phyloP scores from a whole-genome alignment of 169 alveolate genomes.

The Babesia bigemina region DNA sequence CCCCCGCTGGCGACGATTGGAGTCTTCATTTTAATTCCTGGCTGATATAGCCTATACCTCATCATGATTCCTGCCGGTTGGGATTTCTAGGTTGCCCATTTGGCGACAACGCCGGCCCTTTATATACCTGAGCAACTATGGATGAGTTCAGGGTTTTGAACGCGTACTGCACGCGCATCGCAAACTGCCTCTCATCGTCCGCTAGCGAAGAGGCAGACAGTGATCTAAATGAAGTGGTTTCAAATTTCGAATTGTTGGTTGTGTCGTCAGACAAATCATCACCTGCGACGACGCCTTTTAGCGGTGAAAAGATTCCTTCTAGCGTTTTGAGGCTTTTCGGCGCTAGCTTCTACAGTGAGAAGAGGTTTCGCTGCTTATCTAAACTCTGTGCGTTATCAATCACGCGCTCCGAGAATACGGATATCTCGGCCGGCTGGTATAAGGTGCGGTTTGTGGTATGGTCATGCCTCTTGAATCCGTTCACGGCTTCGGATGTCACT shows the following conservation, averaged over 20 bases:
- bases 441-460: conserved; percentile 12
- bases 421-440: background rate
- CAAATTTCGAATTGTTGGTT: background rate
- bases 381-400: conserved; percentile 8
- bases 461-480: conserved; percentile 51
- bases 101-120: background rate
- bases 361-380: conserved; percentile 7
- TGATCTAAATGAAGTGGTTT: conserved; percentile 14
- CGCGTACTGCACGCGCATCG: conserved; percentile 20
- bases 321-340: conserved; percentile 26
- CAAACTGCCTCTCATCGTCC: conserved; percentile 1
- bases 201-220: background rate
- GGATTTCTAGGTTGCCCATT: background rate
- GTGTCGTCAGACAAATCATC: background rate
- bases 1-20: background rate
- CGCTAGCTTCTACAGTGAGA: conserved; percentile 16
- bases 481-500: conserved; percentile 9
- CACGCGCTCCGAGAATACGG: background rate
- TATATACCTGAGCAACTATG: conserved; percentile 4
- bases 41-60: background rate
- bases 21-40: background rate
- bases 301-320: background rate
- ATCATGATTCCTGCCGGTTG: background rate
- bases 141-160: background rate
- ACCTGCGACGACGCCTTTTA: background rate